Percentiles rank a stretch among this genome's conserved stretches.
phyloP scores from a whole-genome alignment of 192 early-diverging fungal genomes.

The Obelidium mucronatum region DNA sequence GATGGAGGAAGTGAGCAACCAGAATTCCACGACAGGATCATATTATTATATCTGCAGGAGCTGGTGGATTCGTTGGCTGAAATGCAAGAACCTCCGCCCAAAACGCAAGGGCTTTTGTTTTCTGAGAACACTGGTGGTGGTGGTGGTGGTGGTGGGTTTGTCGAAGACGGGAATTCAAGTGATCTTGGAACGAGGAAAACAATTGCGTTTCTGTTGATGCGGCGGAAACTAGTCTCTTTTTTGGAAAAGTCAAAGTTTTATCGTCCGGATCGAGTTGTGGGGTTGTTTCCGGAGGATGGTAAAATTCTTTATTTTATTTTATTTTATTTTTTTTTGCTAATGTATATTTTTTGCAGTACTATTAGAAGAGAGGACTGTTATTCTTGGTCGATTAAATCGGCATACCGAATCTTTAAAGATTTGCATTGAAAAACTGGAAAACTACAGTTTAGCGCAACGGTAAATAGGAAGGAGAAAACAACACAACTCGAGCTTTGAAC shows the following conservation, averaged over 20 bases:
- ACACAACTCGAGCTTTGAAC: not conserved
- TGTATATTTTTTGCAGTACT: slow-evolving; percentile 43
- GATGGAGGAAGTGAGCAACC: slow-evolving; percentile 70
- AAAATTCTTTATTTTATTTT: slow-evolving; percentile 16
- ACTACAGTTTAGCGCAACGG: slow-evolving; percentile 73
- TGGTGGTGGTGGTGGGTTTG: not conserved
- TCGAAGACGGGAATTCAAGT: too few species aligned
- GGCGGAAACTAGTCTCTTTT: slow-evolving; percentile 68
- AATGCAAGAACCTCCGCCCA: not conserved
- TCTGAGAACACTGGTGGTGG: slow-evolving; percentile 34
- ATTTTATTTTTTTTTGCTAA: not conserved
- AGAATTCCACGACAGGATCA: slow-evolving; percentile 80
- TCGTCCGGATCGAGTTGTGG: slow-evolving; percentile 76
- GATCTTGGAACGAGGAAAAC: too few species aligned
- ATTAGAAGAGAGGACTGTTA: slow-evolving; percentile 81
- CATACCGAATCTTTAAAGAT: slow-evolving; percentile 87
- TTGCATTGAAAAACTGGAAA: slow-evolving; percentile 80
- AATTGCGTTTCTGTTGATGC: slow-evolving; percentile 33
- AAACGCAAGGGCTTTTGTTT: slow-evolving; percentile 28
- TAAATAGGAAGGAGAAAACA: slow-evolving; percentile 18
- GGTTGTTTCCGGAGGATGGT: slow-evolving; percentile 76
- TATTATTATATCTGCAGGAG: slow-evolving; percentile 80
- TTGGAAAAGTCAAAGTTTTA: slow-evolving; percentile 75
- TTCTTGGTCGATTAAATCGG: slow-evolving; percentile 82
- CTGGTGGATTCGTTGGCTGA: slow-evolving; percentile 49